Percentiles rank a stretch among this genome's conserved stretches.
These are phyloP conservation scores for Trametes coccinea DNA, from an alignment of 768 basidiomycete genomes.

Conservation along the genomic window DNA sequence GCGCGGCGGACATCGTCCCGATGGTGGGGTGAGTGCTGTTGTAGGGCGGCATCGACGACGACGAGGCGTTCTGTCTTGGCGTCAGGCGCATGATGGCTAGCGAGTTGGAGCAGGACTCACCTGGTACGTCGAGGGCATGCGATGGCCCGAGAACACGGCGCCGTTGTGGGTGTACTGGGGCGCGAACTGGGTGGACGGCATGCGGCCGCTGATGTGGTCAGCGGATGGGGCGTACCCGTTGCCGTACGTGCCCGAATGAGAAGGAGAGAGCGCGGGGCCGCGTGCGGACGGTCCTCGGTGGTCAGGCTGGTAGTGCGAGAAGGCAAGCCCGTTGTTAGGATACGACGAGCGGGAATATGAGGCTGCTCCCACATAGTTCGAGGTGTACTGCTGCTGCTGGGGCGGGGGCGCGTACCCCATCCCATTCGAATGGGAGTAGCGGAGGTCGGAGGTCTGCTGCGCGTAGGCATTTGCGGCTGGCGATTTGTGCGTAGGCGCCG, in stretches of 20 bases:
- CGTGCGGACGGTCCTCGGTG: constrained; percentile 26
- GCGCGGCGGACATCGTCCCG: constrained; percentile 13
- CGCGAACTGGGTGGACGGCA: constrained; percentile 13
- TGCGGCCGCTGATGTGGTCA: constrained; percentile 9
- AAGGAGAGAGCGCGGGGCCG: not conserved
- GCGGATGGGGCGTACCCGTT: constrained; percentile 11
- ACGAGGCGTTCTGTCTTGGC: too few relatives aligned
- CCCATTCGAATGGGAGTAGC: constrained; percentile 18
- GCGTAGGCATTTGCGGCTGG: constrained; percentile 11
- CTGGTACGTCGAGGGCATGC: constrained; percentile 15
- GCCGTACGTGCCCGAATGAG: constrained; percentile 11
- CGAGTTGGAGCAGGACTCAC: not conserved
- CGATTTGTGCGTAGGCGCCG: constrained; percentile 4
- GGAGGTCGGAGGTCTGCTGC: constrained; percentile 13
- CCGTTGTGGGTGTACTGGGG: constrained; percentile 17
- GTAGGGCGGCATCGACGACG: not conserved
- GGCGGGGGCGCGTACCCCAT: not conserved
- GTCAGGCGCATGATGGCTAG: too few relatives aligned
- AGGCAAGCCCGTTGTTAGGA: constrained; percentile 24
- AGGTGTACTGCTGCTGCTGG: constrained; percentile 20
- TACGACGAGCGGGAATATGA: constrained; percentile 23
- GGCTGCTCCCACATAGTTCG: constrained; percentile 13
- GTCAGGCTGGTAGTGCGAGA: constrained; percentile 32
- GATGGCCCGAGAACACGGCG: constrained; percentile 3
- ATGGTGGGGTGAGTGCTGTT: not conserved